phyloP scores from a whole-genome alignment of 2,329 filamentous ascomycete genomes.

The Ophiostoma sp. region DNA sequence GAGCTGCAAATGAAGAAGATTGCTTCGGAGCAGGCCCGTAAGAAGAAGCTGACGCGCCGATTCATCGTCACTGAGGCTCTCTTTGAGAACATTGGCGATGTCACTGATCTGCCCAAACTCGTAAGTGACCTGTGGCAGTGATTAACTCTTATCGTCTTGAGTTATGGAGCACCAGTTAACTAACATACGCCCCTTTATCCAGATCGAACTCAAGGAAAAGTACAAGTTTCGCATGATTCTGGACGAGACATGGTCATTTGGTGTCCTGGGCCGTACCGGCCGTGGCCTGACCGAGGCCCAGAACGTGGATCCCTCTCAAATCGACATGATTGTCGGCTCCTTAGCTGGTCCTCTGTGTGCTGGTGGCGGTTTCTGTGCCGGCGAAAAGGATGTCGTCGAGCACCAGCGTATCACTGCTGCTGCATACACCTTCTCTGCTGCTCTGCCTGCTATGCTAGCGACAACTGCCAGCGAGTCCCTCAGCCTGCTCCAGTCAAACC shows the following conservation, averaged over 20 bases:
- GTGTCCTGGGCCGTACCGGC: slow-evolving; percentile 84
- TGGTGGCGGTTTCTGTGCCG: slow-evolving; percentile 93
- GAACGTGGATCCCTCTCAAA: slow-evolving; percentile 85
- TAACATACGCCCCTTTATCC: background rate
- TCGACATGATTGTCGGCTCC: slow-evolving; percentile 96
- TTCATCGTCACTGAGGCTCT: slow-evolving; percentile 96
- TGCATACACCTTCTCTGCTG: slow-evolving; percentile 93
- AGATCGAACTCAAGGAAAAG: slow-evolving; percentile 87
- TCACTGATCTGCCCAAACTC: slow-evolving; percentile 76
- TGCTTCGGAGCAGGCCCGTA: slow-evolving; percentile 75
- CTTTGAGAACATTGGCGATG: slow-evolving; percentile 86
- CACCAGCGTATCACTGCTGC: slow-evolving; percentile 92
- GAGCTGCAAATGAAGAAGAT: slow-evolving; percentile 80
- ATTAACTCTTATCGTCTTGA: background rate
- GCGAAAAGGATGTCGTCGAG: slow-evolving; percentile 83
- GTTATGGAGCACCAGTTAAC: background rate
- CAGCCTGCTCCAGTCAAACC: slow-evolving; percentile 76
- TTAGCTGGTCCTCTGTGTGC: slow-evolving; percentile 85
- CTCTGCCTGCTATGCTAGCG: slow-evolving; percentile 84
- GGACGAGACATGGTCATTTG: slow-evolving; percentile 97
- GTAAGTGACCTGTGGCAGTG: background rate
- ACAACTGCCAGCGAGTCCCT: slow-evolving; percentile 95
- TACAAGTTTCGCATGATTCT: slow-evolving; percentile 98
- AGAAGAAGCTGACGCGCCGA: slow-evolving; percentile 81
- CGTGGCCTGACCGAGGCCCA: slow-evolving; percentile 92